phyloP scores from a whole-genome alignment of 352 stramenopile genomes.

The Globisporangium parvum region DNA sequence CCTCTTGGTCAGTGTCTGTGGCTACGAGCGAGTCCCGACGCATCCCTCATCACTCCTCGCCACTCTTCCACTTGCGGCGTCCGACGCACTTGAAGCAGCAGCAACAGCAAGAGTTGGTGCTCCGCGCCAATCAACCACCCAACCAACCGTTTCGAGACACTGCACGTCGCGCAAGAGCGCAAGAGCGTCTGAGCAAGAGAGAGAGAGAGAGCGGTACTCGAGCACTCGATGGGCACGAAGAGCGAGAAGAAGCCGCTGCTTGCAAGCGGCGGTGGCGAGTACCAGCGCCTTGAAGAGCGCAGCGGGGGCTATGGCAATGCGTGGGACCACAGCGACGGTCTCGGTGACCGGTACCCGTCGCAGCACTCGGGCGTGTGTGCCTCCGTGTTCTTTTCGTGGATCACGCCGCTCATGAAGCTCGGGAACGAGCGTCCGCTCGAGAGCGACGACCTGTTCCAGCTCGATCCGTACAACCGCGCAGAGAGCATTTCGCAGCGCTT shows the following conservation, averaged over 20 bases:
- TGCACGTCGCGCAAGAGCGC: too few species aligned
- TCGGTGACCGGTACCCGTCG: conserved; percentile 60
- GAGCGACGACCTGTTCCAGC: conserved; percentile 77
- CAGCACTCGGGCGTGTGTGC: conserved; percentile 46
- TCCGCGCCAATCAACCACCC: too few species aligned
- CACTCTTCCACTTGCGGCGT: too few species aligned
- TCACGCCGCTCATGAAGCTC: conserved; percentile 83
- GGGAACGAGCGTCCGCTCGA: conserved; percentile 76
- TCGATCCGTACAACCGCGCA: conserved; percentile 72
- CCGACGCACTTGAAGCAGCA: too few species aligned
- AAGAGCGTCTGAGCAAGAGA: too few species aligned
- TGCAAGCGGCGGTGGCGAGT: conserved; percentile 1
- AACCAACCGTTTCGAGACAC: too few species aligned
- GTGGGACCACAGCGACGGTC: conserved; percentile 4
- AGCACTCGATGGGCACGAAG: not conserved
- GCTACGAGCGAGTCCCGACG: too few species aligned
- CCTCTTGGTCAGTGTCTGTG: too few species aligned
- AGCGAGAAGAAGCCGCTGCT: conserved; percentile 29
- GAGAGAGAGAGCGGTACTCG: too few species aligned
- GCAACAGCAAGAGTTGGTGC: too few species aligned
- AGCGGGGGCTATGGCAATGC: not conserved
- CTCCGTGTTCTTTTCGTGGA: conserved; percentile 80
- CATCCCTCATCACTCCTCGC: too few species aligned
- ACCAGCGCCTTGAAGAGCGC: not conserved
- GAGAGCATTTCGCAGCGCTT: conserved; percentile 39